Evolutionary conservation across 2,329 filamentous ascomycete genomes (phyloP), one percentile per base, ranked within the genome.

Genomic region (Aspergillus piperis): DNA sequence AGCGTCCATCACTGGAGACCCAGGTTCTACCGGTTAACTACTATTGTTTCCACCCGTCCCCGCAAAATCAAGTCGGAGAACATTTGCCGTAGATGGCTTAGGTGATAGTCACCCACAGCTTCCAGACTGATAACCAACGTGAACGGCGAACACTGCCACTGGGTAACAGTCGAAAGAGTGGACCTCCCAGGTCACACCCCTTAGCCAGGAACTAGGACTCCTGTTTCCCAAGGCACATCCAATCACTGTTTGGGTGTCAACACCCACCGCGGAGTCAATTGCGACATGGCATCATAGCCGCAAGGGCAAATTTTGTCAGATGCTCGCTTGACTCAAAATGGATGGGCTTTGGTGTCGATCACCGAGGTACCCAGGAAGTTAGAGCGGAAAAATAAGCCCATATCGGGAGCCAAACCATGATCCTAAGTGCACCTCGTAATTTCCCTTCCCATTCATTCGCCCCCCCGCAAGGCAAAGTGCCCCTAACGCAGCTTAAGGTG

Each of bases 371-470:
- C 41, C 47, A 50, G 47, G n/a, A 17, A 25, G 13, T 11, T n/a
- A 47, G 21, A 55, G 32, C 49, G 38, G 48, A 59, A 58, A 61
- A 41, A 47, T 27, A n/a, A 55, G 47, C n/a, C n/a, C 49, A 42
- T 54, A 48, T 61, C 25, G 27, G 32, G 59, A 36, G 32, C 59
- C 42, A 54, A 59, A 49, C 58, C 44, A 23, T 59, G 39, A 54
- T 57, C 39, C 23, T 41, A 25, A 54, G 38, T 38, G 54, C 44
- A 58, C 59, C 52, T 67, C 59, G 63, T 59, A 64, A 68, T 63
- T 64, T 64, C 53, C 61, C 47, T 41, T 21, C 36, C 13, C 39
- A 61, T 32, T 41, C 17, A 59, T 62, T 59, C 55, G 49, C 30
- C 58, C 55, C 32, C 48, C 51, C 58, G 49, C 61, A 63, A 58